phyloP scores from a whole-genome alignment of 768 basidiomycete genomes.

The Mycena rebaudengoi region DNA sequence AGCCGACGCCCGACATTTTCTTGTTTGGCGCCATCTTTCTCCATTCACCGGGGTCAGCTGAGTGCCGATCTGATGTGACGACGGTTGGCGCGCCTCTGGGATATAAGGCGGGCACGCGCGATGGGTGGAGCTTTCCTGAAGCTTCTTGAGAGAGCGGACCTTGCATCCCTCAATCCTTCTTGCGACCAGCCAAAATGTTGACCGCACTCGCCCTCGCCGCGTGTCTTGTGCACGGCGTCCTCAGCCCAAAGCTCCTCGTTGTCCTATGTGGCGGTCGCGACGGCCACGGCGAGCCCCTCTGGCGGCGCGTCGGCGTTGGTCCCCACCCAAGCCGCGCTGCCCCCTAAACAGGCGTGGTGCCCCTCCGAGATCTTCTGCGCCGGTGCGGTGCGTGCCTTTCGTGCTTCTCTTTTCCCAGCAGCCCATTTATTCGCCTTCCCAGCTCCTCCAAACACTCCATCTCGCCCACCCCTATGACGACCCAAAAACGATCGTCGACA shows the following conservation, averaged over 20 bases:
- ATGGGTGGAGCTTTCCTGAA: too few species aligned
- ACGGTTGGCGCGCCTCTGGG: too few species aligned
- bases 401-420: constrained; percentile 6
- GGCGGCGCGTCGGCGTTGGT: constrained; percentile 7
- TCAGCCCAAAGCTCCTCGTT: not conserved
- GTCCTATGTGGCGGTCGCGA: constrained; percentile 20
- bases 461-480: constrained; percentile 79
- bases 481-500: constrained; percentile 90
- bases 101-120: too few species aligned
- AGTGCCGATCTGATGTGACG: too few species aligned
- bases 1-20: too few species aligned
- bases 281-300: constrained; percentile 16
- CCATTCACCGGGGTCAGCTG: too few species aligned
- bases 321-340: constrained; percentile 19
- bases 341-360: constrained; percentile 24
- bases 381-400: constrained; percentile 62
- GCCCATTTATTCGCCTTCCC: constrained; percentile 20
- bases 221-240: constrained; percentile 3
- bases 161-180: too few species aligned
- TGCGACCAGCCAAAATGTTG: constrained; percentile 22
- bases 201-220: constrained; percentile 1
- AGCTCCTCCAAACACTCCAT: constrained; percentile 89
- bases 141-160: too few species aligned
- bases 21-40: too few species aligned
- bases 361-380: constrained; percentile 82